These are phyloP conservation scores for Xylariaceae sp. DNA, from an alignment of 2,329 filamentous ascomycete genomes.

Conservation along the genomic window DNA sequence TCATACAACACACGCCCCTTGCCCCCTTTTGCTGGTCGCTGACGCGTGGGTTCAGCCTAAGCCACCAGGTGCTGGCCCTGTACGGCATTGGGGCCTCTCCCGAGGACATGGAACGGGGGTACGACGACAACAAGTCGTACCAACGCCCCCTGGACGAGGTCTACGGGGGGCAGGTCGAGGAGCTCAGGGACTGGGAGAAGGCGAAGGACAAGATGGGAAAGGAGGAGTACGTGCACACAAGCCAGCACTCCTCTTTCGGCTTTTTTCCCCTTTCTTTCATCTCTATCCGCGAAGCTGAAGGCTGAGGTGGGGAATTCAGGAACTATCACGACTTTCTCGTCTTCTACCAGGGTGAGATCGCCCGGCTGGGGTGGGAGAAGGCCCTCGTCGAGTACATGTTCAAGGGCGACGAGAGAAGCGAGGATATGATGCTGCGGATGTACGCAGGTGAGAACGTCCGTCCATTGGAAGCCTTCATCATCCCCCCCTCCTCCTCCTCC, in stretches of 20 bases:
- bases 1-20: no score
- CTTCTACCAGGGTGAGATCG: conserved; percentile 71
- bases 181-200: conserved; percentile 47
- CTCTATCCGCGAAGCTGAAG: not conserved
- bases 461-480: not conserved
- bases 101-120: conserved; percentile 53
- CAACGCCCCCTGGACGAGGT: conserved; percentile 46
- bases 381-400: conserved; percentile 64
- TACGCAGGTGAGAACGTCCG: conserved; percentile 54
- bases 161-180: conserved; percentile 42
- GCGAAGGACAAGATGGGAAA: conserved; percentile 57
- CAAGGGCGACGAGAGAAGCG: conserved; percentile 52
- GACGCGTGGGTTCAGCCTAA: conserved; percentile 37
- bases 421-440: conserved; percentile 62
- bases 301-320: no score
- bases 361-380: conserved; percentile 50
- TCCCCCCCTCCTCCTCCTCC: not conserved
- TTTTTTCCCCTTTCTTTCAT: not conserved
- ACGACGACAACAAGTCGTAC: conserved; percentile 56
- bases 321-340: conserved; percentile 66
- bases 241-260: not conserved
- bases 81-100: conserved; percentile 66
- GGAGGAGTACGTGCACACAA: conserved; percentile 26
- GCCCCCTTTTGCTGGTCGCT: conserved; percentile 1
- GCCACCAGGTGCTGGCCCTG: conserved; percentile 67